Evolutionary conservation across 1,284 basidiomycete species (phyloP).

Genomic region (Ganoderma lucidum): DNA sequence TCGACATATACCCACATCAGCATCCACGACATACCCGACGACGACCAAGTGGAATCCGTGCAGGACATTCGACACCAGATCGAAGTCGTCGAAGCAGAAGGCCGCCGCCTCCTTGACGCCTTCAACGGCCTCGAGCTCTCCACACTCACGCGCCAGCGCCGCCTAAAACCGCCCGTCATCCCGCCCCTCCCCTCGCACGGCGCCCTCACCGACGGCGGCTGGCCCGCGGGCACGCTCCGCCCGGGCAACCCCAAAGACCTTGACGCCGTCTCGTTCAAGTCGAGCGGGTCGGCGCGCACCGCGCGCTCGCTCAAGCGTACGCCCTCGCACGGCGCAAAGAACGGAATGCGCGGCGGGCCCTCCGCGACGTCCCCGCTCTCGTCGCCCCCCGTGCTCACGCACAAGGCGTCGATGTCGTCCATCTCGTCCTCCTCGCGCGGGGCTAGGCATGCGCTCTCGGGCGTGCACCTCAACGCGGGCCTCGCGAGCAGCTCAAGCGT

Average conservation of each 20-base stretch:
- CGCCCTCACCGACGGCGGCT: conserved; percentile 26
- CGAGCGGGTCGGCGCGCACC: conserved; percentile 58
- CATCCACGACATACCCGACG: conserved; percentile 55
- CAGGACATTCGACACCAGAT: conserved; percentile 73
- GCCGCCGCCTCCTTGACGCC: conserved; percentile 71
- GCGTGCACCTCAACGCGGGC: conserved; percentile 37
- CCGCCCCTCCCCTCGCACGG: conserved; percentile 32
- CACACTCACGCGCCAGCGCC: conserved; percentile 59
- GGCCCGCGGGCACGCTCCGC: conserved; percentile 33
- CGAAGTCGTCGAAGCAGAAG: conserved; percentile 70
- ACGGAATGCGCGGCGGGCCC: conserved; percentile 40
- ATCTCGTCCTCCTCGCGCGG: conserved; percentile 56
- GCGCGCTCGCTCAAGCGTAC: conserved; percentile 47
- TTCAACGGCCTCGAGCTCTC: conserved; percentile 79
- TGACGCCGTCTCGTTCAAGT: conserved; percentile 58
- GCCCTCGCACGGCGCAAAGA: conserved; percentile 46
- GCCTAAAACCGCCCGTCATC: conserved; percentile 46
- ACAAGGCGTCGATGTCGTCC: conserved; percentile 60
- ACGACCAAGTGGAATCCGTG: conserved; percentile 62
- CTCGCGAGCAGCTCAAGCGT: conserved; percentile 55
- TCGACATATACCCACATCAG: conserved; percentile 42
- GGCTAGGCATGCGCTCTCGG: conserved; percentile 26
- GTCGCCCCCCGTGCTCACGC: conserved; percentile 40
- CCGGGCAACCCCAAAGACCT: conserved; percentile 40
- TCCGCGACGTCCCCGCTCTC: conserved; percentile 37